Evolutionary conservation across 2,329 filamentous ascomycete species (phyloP), one percentile per base, ranked within the genome.

Genomic region (Verticillium longisporum): DNA sequence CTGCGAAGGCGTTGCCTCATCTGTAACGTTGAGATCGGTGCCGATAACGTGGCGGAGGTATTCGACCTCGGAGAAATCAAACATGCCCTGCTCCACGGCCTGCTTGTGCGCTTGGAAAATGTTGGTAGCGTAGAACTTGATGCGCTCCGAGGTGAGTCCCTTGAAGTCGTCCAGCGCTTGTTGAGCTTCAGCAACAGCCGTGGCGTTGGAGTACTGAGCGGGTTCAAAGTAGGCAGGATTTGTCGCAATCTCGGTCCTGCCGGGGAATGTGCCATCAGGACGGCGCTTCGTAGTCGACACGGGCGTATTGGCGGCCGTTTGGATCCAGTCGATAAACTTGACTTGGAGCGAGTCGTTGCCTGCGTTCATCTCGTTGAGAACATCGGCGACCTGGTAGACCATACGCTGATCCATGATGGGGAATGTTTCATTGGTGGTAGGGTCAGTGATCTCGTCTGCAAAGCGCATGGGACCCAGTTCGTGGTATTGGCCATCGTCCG

Each of bases 401-500:
- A 78, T 74, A 32, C 69, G 71, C 59, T 78, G 76, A 57, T 79
- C 77, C 58, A 73, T 72, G 61, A 78, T 75, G 32, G 74, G 66
- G 5, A 77, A 68, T 0, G 75, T 78, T 60, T 76, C 72, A 55
- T 78, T 77, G 5, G 70, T 75, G 54, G 74, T 73, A 0, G 72
- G 65, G 59, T 78, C 77, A 0, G 71, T 75, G 56, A 77, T 71
- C 54, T 69, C 71, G 31, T 76, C 70, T 0, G 77, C 77, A 58
- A 78, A 75, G 2, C 77, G 72, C 77, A 79, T 78, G 0, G 77
- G 76, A 0, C 77, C 77, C 71, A 79, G 76, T 61, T 79, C 69
- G 54, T 67, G 67, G 56, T 65, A 69, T 72, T 15, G 74, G 67
- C 53, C 61, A 26, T 71, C 69, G 7, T 66, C 60, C 0, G 65